Percentiles rank a stretch among this genome's conserved stretches.
These are phyloP conservation scores for Sindora glabra DNA, from an alignment of 306 rosid species.

Conservation along the genomic window DNA sequence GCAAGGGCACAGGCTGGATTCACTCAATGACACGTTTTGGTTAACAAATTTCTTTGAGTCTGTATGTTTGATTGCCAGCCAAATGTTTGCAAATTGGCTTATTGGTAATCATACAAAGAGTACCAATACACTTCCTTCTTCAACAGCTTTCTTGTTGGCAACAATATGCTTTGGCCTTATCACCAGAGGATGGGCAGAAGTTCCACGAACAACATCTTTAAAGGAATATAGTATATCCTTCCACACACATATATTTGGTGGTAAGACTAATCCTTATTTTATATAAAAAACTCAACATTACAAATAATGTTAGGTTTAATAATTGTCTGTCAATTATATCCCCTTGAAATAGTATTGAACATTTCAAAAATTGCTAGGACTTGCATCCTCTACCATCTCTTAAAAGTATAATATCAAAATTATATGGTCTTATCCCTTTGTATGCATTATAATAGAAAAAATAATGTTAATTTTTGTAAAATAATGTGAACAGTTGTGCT, in stretches of 20 bases:
- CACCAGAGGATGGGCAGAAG: conserved; percentile 58
- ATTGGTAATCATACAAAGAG: conserved; percentile 37
- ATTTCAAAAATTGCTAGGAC: no score
- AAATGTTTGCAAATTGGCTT: conserved; percentile 79
- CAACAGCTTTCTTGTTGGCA: conserved; percentile 53
- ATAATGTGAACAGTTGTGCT: no score
- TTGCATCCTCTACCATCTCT: no score
- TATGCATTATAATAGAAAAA: no score
- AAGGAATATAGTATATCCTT: conserved; percentile 70
- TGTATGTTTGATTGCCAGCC: conserved; percentile 73
- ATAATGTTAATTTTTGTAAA: no score
- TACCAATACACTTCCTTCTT: conserved; percentile 38
- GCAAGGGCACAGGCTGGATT: conserved; percentile 87
- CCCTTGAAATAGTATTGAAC: no score
- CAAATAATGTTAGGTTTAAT: not conserved
- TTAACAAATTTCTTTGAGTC: conserved; percentile 81
- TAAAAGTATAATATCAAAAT: no score
- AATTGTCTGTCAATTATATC: no score
- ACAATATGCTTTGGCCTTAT: conserved; percentile 44
- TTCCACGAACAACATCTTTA: conserved; percentile 34
- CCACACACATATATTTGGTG: conserved; percentile 54
- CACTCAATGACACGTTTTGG: conserved; percentile 85
- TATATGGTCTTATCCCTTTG: no score
- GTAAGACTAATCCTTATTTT: conserved; percentile 36
- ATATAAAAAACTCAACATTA: not conserved